Base-by-base conservation (phyloP, 139 green algal species). In the Micromonas pusilla region DNA sequence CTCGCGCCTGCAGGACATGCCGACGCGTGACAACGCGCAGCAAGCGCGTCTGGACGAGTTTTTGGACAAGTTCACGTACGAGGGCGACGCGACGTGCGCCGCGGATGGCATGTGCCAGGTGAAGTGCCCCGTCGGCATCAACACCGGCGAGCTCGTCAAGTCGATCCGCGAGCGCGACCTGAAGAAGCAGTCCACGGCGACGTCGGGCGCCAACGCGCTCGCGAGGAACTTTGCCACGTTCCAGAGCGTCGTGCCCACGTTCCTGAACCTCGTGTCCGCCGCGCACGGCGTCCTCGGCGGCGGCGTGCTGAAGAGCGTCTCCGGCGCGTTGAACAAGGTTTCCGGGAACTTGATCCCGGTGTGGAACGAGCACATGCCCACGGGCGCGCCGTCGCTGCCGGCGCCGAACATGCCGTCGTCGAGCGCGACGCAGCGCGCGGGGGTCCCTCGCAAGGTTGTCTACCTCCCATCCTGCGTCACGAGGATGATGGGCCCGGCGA, bases 61-160 rank as follows among this genome's bases (percentile, higher is more conserved):
- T 82, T 66, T 85, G 77, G 52, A 73, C 54, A 83, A 83, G 53
- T 96, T 86, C 52, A 83, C 86, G 64, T 96, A 96, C 81, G 72
- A 95, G 6, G 94, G 93, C 20, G 81, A 96, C 71, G 84, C 88
- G 34, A 98, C 93, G 0, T 98, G 94, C 86, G 94, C 94, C 0
- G 92, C 92, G 19, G 93, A 97, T 81, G 93, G 93, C 87, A 97
- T 97, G 93, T 97, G 93, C 88, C 91, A 97, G 87, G 91, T 95
- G 83, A 97, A 97, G 89, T 98, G 94, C 90, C 94, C 94, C 2
- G 94, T 98, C 5, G 97, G 97, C 83, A 98, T 98, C 88, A 98
- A 98, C 90, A 97, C 93, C 4, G 93, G 94, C 26, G 90, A 94
- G 76, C 85, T 97, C 65, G 90, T 97, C 82, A 97, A 97, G 86